Evolutionary conservation across 2,329 filamentous ascomycete species (phyloP), one percentile per base, ranked within the genome.

Genomic region (Alternaria novae-zelandiae): DNA sequence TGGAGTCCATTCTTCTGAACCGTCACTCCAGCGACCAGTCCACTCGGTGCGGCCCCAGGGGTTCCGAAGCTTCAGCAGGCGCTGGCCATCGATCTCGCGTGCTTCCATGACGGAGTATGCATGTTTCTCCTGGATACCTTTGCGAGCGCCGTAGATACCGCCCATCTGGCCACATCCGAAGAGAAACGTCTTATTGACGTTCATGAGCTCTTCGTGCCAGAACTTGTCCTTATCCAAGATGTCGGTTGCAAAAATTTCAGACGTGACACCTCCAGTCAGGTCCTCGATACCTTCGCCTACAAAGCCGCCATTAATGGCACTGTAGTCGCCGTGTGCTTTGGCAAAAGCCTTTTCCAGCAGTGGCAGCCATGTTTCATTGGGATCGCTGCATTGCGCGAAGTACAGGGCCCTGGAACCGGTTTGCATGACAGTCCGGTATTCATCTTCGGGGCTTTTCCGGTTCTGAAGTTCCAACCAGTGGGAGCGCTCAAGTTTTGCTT

Each of bases 11-110:
- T 95, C 90, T 71, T 92, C 91, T 7, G 90, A 93, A 0, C 93
- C 93, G 73, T 96, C 93, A 41, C 87, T 90, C 92, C 92, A 96
- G 2, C 91, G 84, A 2, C 93, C 93, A 28, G 87, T 91, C 92
- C 92, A 96, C 79, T 94, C 92, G 30, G 87, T 88, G 67, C 89
- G 88, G 1, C 92, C 93, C 92, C 92, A 96, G 0, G 93, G 93
- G 70, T 96, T 96, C 67, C 90, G 88, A 51, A 78, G 44, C 41
- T 70, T 70, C 25, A 70, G 61, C 30, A 64, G 53, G 69, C 90
- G 86, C 26, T 89, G 82, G 2, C 87, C 88, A 44, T 89, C 85
- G 56, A 88, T 82, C 66, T 90, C 89, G 13, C 86, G 83, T 5
- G 85, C 86, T 54, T 87, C 85, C 83, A 87, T 86, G 66, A 88